These are phyloP conservation scores for Euryodendron excelsum DNA, from an alignment of 148 eudicot species.

Conservation along the genomic window DNA sequence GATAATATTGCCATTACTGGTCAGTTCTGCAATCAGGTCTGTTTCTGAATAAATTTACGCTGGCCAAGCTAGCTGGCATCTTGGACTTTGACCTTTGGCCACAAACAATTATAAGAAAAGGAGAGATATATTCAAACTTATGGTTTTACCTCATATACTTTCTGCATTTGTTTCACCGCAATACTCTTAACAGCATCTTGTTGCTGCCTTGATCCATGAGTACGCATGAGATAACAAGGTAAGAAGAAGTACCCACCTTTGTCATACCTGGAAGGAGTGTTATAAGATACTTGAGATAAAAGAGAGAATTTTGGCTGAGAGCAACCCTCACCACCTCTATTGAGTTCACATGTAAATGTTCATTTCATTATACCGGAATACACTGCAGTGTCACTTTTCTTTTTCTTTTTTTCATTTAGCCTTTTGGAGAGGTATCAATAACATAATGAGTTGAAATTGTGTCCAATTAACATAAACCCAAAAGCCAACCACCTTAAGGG, in stretches of 20 bases:
- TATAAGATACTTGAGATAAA: constrained; percentile 5
- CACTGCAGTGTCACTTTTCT: background rate
- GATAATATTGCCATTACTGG: background rate
- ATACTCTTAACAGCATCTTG: constrained; percentile 60
- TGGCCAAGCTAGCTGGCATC: constrained; percentile 1
- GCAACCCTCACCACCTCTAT: background rate
- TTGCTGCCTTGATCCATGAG: constrained; percentile 77
- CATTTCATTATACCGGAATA: background rate
- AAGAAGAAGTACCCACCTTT: constrained; percentile 79
- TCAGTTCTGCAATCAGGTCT: background rate
- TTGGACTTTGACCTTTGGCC: background rate
- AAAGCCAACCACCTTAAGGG: background rate
- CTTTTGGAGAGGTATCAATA: background rate
- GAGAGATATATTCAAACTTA: background rate
- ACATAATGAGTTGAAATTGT: background rate
- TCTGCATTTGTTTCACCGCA: constrained; percentile 62
- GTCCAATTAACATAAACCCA: constrained; percentile 8
- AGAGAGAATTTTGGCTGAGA: background rate
- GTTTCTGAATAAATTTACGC: background rate
- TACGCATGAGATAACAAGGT: constrained; percentile 88
- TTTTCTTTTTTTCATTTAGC: background rate
- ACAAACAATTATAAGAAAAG: background rate
- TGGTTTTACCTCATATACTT: constrained; percentile 58
- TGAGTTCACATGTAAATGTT: constrained; percentile 1
- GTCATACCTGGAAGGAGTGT: constrained; percentile 55